phyloP scores from a whole-genome alignment of 768 basidiomycete genomes.

The Psilocybe cyanescens region DNA sequence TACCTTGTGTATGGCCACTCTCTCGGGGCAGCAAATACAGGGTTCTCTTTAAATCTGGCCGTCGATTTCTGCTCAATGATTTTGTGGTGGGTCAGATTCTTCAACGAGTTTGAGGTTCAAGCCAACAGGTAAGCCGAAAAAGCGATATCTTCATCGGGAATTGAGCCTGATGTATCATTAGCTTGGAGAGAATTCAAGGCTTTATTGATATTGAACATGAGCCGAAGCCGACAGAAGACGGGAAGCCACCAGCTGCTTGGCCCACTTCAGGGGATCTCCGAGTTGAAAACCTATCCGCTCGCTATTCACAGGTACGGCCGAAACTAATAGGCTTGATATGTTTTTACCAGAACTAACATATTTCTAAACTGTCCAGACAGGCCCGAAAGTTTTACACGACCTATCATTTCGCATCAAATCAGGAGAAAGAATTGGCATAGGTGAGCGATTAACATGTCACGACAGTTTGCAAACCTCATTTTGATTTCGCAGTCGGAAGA shows the following conservation, averaged over 20 bases:
- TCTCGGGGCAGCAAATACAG: conserved; percentile 43
- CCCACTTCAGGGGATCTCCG: conserved; percentile 60
- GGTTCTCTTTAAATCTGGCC: conserved; percentile 62
- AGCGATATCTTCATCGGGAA: neutral
- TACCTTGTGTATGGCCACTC: conserved; percentile 54
- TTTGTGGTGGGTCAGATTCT: conserved; percentile 47
- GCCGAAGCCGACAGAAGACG: conserved; percentile 38
- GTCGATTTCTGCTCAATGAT: conserved; percentile 60
- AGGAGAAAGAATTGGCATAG: conserved; percentile 49
- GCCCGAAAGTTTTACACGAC: conserved; percentile 59
- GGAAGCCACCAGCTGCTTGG: conserved; percentile 69
- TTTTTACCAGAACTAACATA: neutral
- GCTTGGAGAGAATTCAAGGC: conserved; percentile 69
- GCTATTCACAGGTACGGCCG: conserved; percentile 44
- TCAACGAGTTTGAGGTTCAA: conserved; percentile 49
- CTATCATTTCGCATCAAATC: conserved; percentile 56
- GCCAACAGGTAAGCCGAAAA: conserved; percentile 26
- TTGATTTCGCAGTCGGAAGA: conserved; percentile 36
- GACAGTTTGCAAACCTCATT: neutral
- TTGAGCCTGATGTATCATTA: conserved; percentile 1
- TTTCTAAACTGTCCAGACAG: conserved; percentile 28
- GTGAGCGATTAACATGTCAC: conserved; percentile 2
- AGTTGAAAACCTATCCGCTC: conserved; percentile 58
- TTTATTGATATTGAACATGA: conserved; percentile 67
- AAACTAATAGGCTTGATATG: too few relatives aligned